Evolutionary conservation across 192 early-diverging fungal genomes (phyloP).

Genomic region (Coemansia sp.): DNA sequence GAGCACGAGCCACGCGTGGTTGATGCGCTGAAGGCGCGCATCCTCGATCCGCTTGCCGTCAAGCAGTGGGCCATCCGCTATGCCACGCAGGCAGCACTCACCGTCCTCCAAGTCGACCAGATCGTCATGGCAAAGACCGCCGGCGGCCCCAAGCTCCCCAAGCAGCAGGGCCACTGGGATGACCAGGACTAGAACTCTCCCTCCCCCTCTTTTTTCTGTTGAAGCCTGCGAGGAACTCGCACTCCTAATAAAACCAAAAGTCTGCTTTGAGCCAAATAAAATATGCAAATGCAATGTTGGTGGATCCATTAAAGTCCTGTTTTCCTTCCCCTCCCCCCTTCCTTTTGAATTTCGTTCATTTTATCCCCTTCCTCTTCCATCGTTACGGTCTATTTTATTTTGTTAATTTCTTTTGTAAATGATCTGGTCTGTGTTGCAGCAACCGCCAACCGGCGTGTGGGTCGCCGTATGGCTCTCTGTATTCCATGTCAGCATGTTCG

Average conservation of each 20-base stretch:
- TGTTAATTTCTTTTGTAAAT: background rate
- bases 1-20: slow-evolving; percentile 37
- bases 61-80: slow-evolving; percentile 91
- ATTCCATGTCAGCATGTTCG: slow-evolving; percentile 22
- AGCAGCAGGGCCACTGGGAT: slow-evolving; percentile 86
- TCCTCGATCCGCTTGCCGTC: slow-evolving; percentile 77
- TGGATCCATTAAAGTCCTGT: background rate
- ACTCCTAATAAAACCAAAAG: no score
- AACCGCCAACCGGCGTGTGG: background rate
- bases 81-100: slow-evolving; percentile 89
- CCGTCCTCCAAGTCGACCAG: slow-evolving; percentile 96
- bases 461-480: slow-evolving; percentile 21
- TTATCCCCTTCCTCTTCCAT: background rate
- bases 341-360: background rate
- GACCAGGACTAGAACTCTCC: slow-evolving; percentile 59
- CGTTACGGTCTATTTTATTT: background rate
- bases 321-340: slow-evolving; percentile 1
- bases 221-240: no score
- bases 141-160: slow-evolving; percentile 89
- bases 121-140: slow-evolving; percentile 99
- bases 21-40: slow-evolving; percentile 73
- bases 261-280: no score
- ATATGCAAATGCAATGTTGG: no score
- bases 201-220: no score
- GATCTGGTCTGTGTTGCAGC: background rate